A percentile compares a stretch with the other conserved stretches of the same genome.
phyloP scores from a whole-genome alignment of 2,329 filamentous ascomycete species.

The Talaromyces amestolkiae region DNA sequence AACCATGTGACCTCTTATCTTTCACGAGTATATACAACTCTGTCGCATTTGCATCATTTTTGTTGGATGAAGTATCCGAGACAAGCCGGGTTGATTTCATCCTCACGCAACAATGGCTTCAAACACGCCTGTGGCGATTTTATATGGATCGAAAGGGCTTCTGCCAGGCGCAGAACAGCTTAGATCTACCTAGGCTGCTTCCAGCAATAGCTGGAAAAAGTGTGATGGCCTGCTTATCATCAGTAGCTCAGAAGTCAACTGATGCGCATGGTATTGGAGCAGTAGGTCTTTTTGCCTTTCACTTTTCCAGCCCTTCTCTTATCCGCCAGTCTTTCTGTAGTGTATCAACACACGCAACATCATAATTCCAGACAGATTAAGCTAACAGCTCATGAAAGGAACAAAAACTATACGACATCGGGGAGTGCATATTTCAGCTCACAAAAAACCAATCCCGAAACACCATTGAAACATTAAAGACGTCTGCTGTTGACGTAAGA shows the following conservation, averaged over 20 bases:
- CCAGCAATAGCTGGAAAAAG: slow-evolving; percentile 4
- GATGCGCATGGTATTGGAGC: slow-evolving; percentile 8
- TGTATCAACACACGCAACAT: not conserved
- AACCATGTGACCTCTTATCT: not conserved
- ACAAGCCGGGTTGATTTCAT: slow-evolving; percentile 4
- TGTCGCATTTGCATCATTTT: not conserved
- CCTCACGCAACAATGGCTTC: slow-evolving; percentile 10
- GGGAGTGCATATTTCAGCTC: slow-evolving; percentile 1
- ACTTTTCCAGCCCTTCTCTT: not conserved
- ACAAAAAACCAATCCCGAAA: not conserved
- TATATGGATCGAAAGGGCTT: not conserved
- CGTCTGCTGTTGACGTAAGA: not conserved
- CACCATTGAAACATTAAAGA: not conserved
- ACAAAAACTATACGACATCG: slow-evolving; percentile 9
- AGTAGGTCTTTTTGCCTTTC: not conserved
- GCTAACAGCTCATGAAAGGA: not conserved
- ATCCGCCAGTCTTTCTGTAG: not conserved
- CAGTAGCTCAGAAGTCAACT: slow-evolving; percentile 9
- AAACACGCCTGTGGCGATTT: slow-evolving; percentile 11
- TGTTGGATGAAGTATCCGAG: not conserved
- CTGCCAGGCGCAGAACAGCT: not conserved
- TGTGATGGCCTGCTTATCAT: slow-evolving; percentile 9
- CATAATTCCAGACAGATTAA: not conserved
- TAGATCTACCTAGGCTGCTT: not conserved
- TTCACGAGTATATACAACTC: not conserved